Evolutionary conservation across 805 yeast genomes (phyloP), one percentile per base, ranked within the genome.

Genomic region (Tanozyma kutaoensis): DNA sequence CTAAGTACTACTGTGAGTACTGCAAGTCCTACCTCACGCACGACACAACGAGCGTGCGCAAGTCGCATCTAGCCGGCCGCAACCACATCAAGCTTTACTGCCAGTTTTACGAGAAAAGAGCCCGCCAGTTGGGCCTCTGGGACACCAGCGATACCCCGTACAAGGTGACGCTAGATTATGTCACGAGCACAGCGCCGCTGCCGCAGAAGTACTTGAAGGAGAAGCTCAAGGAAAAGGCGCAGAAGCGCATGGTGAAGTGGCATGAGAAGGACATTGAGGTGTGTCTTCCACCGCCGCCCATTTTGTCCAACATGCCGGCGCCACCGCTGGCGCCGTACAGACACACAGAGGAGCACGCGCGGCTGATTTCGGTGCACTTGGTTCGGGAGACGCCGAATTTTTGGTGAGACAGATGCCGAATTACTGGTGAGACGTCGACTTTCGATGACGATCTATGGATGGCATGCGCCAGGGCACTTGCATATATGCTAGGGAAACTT

Each of bases 11-110:
- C 52, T 84, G 95, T 50, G 91, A 78, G 39, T 84, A 82, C 46
- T 84, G 95, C 47, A 72, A 72, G 43, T 71, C 84, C 12, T 76
- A 77, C 40, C 55, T 85, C 31, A 84, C 95, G 2, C 95, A 84
- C 46, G 94, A 82, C 50, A 77, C 91, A n/a, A 58, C 72, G 40
- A 77, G 91, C 53, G 95, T 84, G 29, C 55, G 94, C 14, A 76
- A 77, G 42, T 73, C 84, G 23, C 95, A 84, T 50, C 48, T 79
- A 23, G 56, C 66, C 22, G 95, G 95, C 8, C 71, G 69, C 39
- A 76, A 79, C 48, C 95, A 84, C 49, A 58, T 79, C 23, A 64
- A 68, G 33, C 61, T 67, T 28, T 79, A 77, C 27, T 72, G 84
- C 32, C 78, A 76, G 30, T 82, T 80, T 55, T 84, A 79, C 45